Conservation (phyloP, 2,329 filamentous ascomycete species). For the Endoconidiophora laricicola region DNA sequence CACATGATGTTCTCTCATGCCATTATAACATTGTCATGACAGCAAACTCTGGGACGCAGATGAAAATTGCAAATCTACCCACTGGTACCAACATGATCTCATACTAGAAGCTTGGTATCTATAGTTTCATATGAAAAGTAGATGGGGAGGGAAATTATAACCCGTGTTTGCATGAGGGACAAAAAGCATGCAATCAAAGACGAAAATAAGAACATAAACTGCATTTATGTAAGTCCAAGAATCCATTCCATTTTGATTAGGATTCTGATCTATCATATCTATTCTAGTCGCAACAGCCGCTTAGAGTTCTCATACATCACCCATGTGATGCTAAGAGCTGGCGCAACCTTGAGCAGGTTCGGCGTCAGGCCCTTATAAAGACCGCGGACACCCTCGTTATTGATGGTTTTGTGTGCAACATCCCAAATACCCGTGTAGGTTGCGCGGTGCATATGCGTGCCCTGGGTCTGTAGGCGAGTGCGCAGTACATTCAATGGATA, state of each 20-base stretch:
- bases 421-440: conserved; percentile 87
- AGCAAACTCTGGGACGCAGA: too few relatives aligned
- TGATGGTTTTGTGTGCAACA: conserved; percentile 67
- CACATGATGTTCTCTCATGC: too few relatives aligned
- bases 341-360: conserved; percentile 89
- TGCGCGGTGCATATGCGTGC: conserved; percentile 75
- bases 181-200: conserved; percentile 13
- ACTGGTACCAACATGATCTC: too few relatives aligned
- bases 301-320: conserved; percentile 88
- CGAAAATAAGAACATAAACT: background rate
- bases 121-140: too few relatives aligned
- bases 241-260: too few relatives aligned
- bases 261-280: conserved; percentile 10
- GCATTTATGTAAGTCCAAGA: conserved; percentile 10
- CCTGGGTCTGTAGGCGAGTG: conserved; percentile 84
- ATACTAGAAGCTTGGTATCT: too few relatives aligned
- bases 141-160: too few relatives aligned
- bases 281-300: conserved; percentile 42
- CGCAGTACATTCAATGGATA: conserved; percentile 90
- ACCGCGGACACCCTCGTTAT: conserved; percentile 67
- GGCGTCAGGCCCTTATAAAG: conserved; percentile 91
- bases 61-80: too few relatives aligned
- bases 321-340: conserved; percentile 89
- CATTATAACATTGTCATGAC: too few relatives aligned
- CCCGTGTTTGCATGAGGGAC: background rate